Percentiles rank a stretch among this genome's conserved stretches.
Evolutionary conservation across 2,329 filamentous ascomycete genomes (phyloP).

Genomic region (Aspergillus sp.): DNA sequence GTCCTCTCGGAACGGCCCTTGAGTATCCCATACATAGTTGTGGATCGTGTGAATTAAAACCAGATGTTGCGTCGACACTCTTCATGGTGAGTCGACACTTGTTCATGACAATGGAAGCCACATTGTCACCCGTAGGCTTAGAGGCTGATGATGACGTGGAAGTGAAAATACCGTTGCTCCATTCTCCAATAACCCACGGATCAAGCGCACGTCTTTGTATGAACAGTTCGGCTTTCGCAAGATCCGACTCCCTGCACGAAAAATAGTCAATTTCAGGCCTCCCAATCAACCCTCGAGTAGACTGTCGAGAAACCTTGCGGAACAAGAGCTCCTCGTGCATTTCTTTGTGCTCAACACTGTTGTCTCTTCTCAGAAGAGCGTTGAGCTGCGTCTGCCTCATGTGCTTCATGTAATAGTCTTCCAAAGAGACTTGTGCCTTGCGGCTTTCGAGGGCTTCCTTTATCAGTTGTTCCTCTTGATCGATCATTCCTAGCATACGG

Average conservation of each 20-base stretch:
- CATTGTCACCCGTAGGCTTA: neutral
- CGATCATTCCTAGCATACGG: slow-evolving; percentile 23
- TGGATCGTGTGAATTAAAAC: slow-evolving; percentile 10
- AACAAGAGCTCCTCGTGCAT: slow-evolving; percentile 29
- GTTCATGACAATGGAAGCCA: neutral
- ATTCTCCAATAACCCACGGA: slow-evolving; percentile 29
- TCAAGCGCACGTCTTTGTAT: slow-evolving; percentile 28
- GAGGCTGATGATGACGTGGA: neutral
- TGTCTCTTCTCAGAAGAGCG: slow-evolving; percentile 31
- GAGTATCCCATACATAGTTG: neutral
- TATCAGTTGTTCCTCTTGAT: slow-evolving; percentile 20
- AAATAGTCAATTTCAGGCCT: slow-evolving; percentile 21
- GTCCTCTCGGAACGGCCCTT: neutral
- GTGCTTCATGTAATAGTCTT: slow-evolving; percentile 25
- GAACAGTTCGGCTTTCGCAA: slow-evolving; percentile 30
- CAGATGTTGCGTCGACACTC: slow-evolving; percentile 1
- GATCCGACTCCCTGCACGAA: slow-evolving; percentile 27
- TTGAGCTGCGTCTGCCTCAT: slow-evolving; percentile 36
- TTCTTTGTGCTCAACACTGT: slow-evolving; percentile 23
- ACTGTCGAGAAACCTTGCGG: slow-evolving; percentile 21
- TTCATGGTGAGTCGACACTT: slow-evolving; percentile 9
- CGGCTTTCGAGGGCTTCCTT: slow-evolving; percentile 14
- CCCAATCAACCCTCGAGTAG: slow-evolving; percentile 11
- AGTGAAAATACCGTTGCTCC: slow-evolving; percentile 28
- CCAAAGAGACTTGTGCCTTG: slow-evolving; percentile 26